These are phyloP conservation scores for Pythium dissimile DNA, from an alignment of 352 stramenopile species.

Conservation along the genomic window DNA sequence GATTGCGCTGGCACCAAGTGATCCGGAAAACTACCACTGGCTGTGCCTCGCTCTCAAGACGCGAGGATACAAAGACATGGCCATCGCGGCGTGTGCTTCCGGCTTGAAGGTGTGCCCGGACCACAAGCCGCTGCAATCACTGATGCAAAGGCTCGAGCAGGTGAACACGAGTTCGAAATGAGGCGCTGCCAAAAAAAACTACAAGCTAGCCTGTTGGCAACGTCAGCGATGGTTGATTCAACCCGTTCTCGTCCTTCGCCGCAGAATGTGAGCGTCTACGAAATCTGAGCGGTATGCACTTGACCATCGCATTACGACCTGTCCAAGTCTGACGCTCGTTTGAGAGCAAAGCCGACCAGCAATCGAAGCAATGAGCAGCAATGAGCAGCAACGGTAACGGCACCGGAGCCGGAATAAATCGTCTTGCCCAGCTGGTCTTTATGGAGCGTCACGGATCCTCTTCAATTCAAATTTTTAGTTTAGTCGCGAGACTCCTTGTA, in stretches of 20 bases:
- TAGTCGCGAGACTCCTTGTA: slow-evolving; percentile 3
- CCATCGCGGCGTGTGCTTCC: not conserved
- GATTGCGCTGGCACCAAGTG: slow-evolving; percentile 1
- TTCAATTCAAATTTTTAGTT: slow-evolving; percentile 1
- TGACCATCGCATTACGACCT: too few species aligned
- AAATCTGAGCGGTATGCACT: not conserved
- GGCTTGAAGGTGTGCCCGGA: not conserved
- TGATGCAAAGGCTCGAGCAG: slow-evolving; percentile 5
- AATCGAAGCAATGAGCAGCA: too few species aligned
- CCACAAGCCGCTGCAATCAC: slow-evolving; percentile 5
- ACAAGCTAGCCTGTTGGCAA: too few species aligned
- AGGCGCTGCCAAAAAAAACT: not conserved
- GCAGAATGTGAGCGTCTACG: slow-evolving; percentile 1
- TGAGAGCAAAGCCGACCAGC: too few species aligned
- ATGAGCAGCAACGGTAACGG: too few species aligned
- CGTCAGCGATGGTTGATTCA: too few species aligned
- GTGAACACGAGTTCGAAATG: slow-evolving; percentile 5
- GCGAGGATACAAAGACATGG: slow-evolving; percentile 4
- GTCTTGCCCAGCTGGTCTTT: not conserved
- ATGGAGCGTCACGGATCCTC: too few species aligned
- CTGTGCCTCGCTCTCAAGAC: slow-evolving; percentile 1
- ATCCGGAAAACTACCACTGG: slow-evolving; percentile 13
- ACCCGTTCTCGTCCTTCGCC: slow-evolving; percentile 1
- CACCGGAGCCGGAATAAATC: not conserved
- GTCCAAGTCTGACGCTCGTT: too few species aligned